Conservation (phyloP, 1,139 yeast genomes). For the Pichia sp. region DNA sequence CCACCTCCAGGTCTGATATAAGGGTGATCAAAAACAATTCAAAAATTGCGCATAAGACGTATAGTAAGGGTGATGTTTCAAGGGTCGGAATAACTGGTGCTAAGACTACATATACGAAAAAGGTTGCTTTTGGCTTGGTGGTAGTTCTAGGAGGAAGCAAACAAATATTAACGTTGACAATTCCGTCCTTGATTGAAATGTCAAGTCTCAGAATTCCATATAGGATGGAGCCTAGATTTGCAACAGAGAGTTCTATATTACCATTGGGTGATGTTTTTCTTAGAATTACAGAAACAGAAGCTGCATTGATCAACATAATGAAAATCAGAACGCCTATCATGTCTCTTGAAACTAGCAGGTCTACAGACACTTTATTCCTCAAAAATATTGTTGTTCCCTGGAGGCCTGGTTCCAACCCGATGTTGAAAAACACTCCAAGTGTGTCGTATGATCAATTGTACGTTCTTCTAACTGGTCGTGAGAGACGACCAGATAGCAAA, state of each 20-base stretch:
- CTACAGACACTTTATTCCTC: conserved; percentile 52
- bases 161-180: conserved; percentile 40
- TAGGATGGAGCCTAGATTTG: conserved; percentile 37
- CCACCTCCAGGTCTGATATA: conserved; percentile 58
- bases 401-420: conserved; percentile 76
- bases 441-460: conserved; percentile 60
- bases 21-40: conserved; percentile 59
- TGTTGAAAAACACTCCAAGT: conserved; percentile 65
- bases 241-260: conserved; percentile 46
- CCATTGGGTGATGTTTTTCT: conserved; percentile 72
- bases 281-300: conserved; percentile 54
- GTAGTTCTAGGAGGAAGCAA: conserved; percentile 33
- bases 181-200: conserved; percentile 54
- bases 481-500: conserved; percentile 42
- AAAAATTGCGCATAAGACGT: conserved; percentile 55
- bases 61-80: conserved; percentile 43
- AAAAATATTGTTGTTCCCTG: conserved; percentile 62
- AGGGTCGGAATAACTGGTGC: conserved; percentile 56
- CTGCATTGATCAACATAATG: conserved; percentile 46
- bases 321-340: conserved; percentile 34
- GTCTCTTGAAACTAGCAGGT: conserved; percentile 27
- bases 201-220: conserved; percentile 39
- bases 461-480: conserved; percentile 55
- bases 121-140: conserved; percentile 27
- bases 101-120: conserved; percentile 26